Percentiles rank a stretch among this genome's conserved stretches.
Conservation (phyloP, 2,329 filamentous ascomycete genomes). For the Diaporthe caulivora region DNA sequence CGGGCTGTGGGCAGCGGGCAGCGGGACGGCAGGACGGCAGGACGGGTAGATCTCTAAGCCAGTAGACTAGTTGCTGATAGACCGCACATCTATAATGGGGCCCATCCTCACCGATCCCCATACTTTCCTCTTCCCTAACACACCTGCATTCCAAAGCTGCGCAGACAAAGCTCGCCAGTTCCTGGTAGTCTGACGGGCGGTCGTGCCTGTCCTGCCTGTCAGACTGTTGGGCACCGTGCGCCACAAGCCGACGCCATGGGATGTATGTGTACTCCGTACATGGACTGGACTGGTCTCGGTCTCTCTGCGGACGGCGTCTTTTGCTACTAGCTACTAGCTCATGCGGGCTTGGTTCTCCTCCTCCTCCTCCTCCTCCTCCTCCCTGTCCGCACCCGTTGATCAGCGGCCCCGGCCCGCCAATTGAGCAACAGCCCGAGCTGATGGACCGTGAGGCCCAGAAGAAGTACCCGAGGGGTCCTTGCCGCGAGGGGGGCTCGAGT, state of each 20-base stretch:
- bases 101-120: slow-evolving; percentile 13
- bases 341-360: slow-evolving; percentile 20
- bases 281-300: neutral
- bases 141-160: neutral
- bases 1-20: too few species aligned
- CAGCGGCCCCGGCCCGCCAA: slow-evolving; percentile 11
- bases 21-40: slow-evolving; percentile 16
- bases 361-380: neutral
- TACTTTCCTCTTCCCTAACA: neutral
- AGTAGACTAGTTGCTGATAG: slow-evolving; percentile 19
- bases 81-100: slow-evolving; percentile 7
- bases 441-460: neutral
- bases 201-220: too few species aligned
- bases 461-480: neutral
- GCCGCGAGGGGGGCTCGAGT: slow-evolving; percentile 11
- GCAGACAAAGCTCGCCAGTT: neutral
- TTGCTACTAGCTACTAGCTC: slow-evolving; percentile 7
- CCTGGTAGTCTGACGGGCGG: neutral
- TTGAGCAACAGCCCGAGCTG: slow-evolving; percentile 6
- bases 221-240: slow-evolving; percentile 3
- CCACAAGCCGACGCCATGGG: neutral
- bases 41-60: slow-evolving; percentile 22
- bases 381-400: neutral
- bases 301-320: slow-evolving; percentile 4
- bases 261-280: too few species aligned